phyloP scores from a whole-genome alignment of 352 stramenopile genomes.

The Globisporangium middletonii region DNA sequence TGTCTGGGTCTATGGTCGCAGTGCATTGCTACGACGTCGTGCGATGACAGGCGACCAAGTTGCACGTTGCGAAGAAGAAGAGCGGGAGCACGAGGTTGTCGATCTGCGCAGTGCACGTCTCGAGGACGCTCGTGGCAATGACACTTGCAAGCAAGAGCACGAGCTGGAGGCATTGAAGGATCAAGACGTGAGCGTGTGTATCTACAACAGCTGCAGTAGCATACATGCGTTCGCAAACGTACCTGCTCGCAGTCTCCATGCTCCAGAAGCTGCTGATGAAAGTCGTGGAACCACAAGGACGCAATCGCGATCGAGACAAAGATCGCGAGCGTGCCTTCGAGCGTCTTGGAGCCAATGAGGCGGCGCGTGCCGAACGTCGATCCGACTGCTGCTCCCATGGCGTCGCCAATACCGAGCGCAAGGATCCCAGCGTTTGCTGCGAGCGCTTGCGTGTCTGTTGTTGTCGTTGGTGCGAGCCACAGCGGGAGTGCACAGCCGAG shows the following conservation, averaged over 20 bases:
- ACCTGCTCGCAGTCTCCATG: slow-evolving; percentile 33
- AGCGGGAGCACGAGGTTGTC: slow-evolving; percentile 82
- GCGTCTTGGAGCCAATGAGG: slow-evolving; percentile 58
- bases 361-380: slow-evolving; percentile 41
- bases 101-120: slow-evolving; percentile 70
- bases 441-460: slow-evolving; percentile 10
- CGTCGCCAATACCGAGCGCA: slow-evolving; percentile 64
- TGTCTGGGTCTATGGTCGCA: neutral
- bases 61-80: slow-evolving; percentile 50
- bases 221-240: neutral
- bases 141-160: slow-evolving; percentile 20
- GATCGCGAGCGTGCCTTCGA: slow-evolving; percentile 57
- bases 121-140: slow-evolving; percentile 55
- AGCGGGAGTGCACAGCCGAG: slow-evolving; percentile 68
- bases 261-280: slow-evolving; percentile 13
- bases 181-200: neutral
- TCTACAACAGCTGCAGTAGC: neutral
- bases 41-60: slow-evolving; percentile 40
- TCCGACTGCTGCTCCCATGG: slow-evolving; percentile 65
- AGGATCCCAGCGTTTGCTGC: slow-evolving; percentile 63
- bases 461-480: slow-evolving; percentile 36
- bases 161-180: slow-evolving; percentile 15
- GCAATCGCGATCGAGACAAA: slow-evolving; percentile 49
- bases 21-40: neutral
- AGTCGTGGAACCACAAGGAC: slow-evolving; percentile 48